Evolutionary conservation across 2,329 filamentous ascomycete genomes (phyloP).

Genomic region (Neocatenulostroma microsporum): DNA sequence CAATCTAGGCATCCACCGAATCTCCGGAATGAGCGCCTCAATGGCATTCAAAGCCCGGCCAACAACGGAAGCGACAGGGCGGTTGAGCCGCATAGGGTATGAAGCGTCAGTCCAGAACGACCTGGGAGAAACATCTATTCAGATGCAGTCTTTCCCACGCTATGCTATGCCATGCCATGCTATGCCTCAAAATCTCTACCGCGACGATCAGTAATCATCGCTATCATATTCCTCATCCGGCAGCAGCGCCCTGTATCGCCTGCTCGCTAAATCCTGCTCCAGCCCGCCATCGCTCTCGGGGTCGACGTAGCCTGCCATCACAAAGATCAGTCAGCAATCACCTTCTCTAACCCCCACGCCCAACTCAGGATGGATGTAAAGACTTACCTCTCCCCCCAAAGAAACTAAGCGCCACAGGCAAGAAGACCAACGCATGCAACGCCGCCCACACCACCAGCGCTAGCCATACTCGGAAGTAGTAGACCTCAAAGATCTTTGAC

Average conservation of each 20-base stretch:
- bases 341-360: not conserved
- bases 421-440: slow-evolving; percentile 78
- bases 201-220: slow-evolving; percentile 50
- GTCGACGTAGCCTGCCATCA: slow-evolving; percentile 64
- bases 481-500: slow-evolving; percentile 98
- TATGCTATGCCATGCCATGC: not conserved
- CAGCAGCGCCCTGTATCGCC: slow-evolving; percentile 68
- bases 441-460: slow-evolving; percentile 85
- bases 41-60: too few relatives aligned
- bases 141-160: too few relatives aligned
- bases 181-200: not conserved
- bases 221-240: slow-evolving; percentile 72
- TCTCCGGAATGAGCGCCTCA: too few relatives aligned
- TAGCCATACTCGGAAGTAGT: slow-evolving; percentile 97
- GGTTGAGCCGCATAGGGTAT: too few relatives aligned
- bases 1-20: too few relatives aligned
- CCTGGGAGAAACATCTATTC: too few relatives aligned
- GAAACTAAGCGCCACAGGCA: slow-evolving; percentile 82
- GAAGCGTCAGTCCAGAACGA: too few relatives aligned
- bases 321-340: slow-evolving; percentile 4
- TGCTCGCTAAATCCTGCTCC: slow-evolving; percentile 76
- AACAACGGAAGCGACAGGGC: too few relatives aligned
- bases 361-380: not conserved
- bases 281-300: slow-evolving; percentile 79
- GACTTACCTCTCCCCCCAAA: slow-evolving; percentile 66